Base-by-base conservation (phyloP, 768 basidiomycete species). In the Tulasnella sp. region DNA sequence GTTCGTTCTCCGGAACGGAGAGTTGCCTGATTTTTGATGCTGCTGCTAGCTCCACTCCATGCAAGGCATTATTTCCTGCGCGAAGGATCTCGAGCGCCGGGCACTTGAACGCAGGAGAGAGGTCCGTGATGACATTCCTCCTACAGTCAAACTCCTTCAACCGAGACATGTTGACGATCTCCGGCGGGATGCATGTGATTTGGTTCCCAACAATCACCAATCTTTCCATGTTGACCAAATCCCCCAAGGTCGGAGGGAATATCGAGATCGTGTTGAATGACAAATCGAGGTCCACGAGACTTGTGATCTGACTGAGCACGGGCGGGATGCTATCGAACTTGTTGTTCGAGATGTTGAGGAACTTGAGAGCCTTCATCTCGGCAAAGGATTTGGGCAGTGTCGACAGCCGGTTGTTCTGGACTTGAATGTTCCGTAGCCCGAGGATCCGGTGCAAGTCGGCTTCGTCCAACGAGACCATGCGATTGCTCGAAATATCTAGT, bases 341-440 rank as follows among this genome's bases (percentile, higher is more conserved):
- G 87, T 99, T 99, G 84, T 98, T 98, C 75, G 96, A 97, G 78
- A 99, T 92, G 84, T 98, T 97, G 80, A 99, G 88, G 35, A 90
- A 89, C 72, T 88, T 89, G 75, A 99, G 89, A 67, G 86, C 84
- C 57, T 88, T 87, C 79, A 98, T 85, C 11, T 91, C 88, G 2
- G 91, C 90, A 79, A 99, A 96, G 82, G 93, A 92, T 87, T 90
- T 91, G 0, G 97, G 96, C 0, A 99, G 88, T 75, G 88, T 90
- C 80, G 94, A 91, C 82, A 99, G 88, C 69, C 95, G 90, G 83
- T 99, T 99, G 84, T 98, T 98, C 84, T 96, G 93, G 48, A 94
- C 86, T 80, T 88, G 89, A 75, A 99, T 87, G 5, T 87, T 87
- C 44, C 86, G 86, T 1, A 99, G 87, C 3, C 89, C 89, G 9